A percentile compares a stretch with the other conserved stretches of the same genome.
phyloP scores from a whole-genome alignment of 768 basidiomycete species.

The Leccinum subgranulosum region DNA sequence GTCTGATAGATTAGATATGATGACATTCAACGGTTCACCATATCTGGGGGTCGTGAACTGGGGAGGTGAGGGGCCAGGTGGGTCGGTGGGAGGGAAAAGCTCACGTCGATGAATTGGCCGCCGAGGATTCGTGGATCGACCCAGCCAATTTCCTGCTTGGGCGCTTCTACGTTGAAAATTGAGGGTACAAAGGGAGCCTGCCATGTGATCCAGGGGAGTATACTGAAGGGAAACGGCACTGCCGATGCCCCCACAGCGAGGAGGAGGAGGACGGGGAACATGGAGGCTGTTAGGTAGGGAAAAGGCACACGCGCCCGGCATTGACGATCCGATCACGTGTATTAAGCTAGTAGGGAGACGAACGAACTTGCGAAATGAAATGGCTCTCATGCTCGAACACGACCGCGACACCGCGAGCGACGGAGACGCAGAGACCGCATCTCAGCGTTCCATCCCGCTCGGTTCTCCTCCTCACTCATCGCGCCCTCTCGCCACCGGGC shows the following conservation, averaged over 20 bases:
- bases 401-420: slow-evolving; percentile 40
- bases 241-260: slow-evolving; percentile 13
- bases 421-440: slow-evolving; percentile 72
- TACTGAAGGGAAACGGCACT: slow-evolving; percentile 11
- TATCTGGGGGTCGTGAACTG: slow-evolving; percentile 62
- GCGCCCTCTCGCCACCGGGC: slow-evolving; percentile 27
- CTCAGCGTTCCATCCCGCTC: slow-evolving; percentile 73
- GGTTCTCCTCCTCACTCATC: slow-evolving; percentile 61
- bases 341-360: background rate
- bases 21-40: slow-evolving; percentile 84
- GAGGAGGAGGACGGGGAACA: background rate
- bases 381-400: slow-evolving; percentile 2
- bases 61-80: background rate
- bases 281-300: no score
- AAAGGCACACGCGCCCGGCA: no score
- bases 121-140: slow-evolving; percentile 71
- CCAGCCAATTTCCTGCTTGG: slow-evolving; percentile 40
- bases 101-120: slow-evolving; percentile 73
- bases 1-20: slow-evolving; percentile 76
- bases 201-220: background rate
- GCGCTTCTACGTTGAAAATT: slow-evolving; percentile 2
- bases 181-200: slow-evolving; percentile 11
- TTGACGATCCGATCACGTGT: slow-evolving; percentile 17
- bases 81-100: slow-evolving; percentile 17
- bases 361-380: background rate